Conservation (phyloP, 2,329 filamentous ascomycete genomes). For the Saccharata proteae region DNA sequence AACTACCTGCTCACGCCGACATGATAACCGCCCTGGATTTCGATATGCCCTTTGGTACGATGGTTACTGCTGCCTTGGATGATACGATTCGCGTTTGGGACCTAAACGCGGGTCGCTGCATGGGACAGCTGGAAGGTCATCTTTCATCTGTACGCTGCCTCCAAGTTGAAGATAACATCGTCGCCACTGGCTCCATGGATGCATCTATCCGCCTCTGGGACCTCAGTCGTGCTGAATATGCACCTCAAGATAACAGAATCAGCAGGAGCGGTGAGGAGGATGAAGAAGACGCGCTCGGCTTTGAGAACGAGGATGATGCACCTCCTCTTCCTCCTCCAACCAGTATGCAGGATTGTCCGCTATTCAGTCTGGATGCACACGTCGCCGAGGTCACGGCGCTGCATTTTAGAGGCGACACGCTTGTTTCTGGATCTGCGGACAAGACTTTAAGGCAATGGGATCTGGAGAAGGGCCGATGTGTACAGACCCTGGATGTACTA, state of each 20-base stretch:
- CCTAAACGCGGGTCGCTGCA: slow-evolving; percentile 81
- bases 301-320: slow-evolving; percentile 60
- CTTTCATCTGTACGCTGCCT: slow-evolving; percentile 84
- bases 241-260: slow-evolving; percentile 49
- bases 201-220: slow-evolving; percentile 94
- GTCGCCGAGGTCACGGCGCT: slow-evolving; percentile 90
- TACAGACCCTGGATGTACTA: slow-evolving; percentile 93
- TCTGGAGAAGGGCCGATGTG: slow-evolving; percentile 88
- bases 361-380: slow-evolving; percentile 83
- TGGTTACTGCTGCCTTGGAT: slow-evolving; percentile 85
- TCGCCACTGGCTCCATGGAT: slow-evolving; percentile 89
- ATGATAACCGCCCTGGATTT: slow-evolving; percentile 86
- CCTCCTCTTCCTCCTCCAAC: slow-evolving; percentile 55
- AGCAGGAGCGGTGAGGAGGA: slow-evolving; percentile 31
- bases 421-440: slow-evolving; percentile 92
- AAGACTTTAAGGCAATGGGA: slow-evolving; percentile 98
- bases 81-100: slow-evolving; percentile 96
- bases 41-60: slow-evolving; percentile 89
- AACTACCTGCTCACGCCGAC: slow-evolving; percentile 81
- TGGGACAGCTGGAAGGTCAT: slow-evolving; percentile 84
- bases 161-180: slow-evolving; percentile 90
- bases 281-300: slow-evolving; percentile 50
- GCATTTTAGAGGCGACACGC: slow-evolving; percentile 75
- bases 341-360: slow-evolving; percentile 76
- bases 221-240: slow-evolving; percentile 75